Percentiles rank a stretch among this genome's conserved stretches.
Conservation (phyloP, 108 stramenopile genomes). For the Epipyxis sp. region DNA sequence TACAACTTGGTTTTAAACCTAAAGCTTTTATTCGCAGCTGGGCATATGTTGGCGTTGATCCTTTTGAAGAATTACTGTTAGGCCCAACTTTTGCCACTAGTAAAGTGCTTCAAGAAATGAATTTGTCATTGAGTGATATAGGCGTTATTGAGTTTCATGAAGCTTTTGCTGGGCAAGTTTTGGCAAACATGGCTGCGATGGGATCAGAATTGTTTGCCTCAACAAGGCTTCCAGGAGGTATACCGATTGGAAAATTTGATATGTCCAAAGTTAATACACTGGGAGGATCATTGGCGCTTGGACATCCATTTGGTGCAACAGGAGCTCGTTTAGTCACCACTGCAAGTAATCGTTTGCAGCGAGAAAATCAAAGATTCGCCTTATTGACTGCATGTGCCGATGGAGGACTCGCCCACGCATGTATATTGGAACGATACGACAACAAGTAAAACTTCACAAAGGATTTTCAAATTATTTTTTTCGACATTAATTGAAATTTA, state of each 20-base stretch:
- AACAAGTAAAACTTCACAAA: conserved; percentile 31
- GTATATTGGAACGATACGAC: conserved; percentile 69
- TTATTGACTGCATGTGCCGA: conserved; percentile 96
- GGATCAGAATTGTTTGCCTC: conserved; percentile 81
- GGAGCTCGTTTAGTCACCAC: conserved; percentile 82
- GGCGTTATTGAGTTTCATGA: conserved; percentile 98
- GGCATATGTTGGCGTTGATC: conserved; percentile 93
- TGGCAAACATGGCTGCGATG: conserved; percentile 92
- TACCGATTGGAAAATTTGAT: conserved; percentile 55
- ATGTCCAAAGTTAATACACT: conserved; percentile 90
- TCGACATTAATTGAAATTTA: not conserved
- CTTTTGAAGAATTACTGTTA: conserved; percentile 91
- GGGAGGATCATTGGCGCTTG: conserved; percentile 89
- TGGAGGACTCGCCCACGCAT: conserved; percentile 88
- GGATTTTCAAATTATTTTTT: not conserved
- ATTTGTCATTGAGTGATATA: conserved; percentile 71
- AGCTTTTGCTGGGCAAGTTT: conserved; percentile 97
- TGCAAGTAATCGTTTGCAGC: conserved; percentile 86
- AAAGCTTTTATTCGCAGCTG: conserved; percentile 75
- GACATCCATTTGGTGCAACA: conserved; percentile 97
- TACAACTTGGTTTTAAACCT: conserved; percentile 89
- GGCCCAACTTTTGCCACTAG: conserved; percentile 50
- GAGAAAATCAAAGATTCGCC: conserved; percentile 85
- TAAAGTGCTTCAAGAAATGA: conserved; percentile 71
- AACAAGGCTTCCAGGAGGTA: conserved; percentile 72